phyloP scores from a whole-genome alignment of 31 red algal species.

The Porphyra umbilicalis region DNA sequence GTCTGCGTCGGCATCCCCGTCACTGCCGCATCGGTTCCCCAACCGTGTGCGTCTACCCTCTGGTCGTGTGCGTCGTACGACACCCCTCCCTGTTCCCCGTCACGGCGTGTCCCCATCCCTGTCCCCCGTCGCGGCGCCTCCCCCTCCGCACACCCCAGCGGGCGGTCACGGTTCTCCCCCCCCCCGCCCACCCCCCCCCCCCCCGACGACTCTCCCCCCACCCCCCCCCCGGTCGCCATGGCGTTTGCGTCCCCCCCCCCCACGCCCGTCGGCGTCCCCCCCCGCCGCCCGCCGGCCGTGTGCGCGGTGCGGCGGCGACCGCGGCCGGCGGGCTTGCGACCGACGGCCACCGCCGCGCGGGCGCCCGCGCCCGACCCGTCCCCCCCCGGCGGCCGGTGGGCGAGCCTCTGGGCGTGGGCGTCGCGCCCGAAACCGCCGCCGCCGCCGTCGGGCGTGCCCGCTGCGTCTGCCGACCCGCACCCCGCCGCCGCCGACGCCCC shows the following conservation, averaged over 20 bases:
- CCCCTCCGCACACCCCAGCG: too few species aligned
- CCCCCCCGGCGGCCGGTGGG: not conserved
- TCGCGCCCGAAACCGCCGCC: not conserved
- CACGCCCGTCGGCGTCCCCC: not conserved
- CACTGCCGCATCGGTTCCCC: too few species aligned
- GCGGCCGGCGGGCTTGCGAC: not conserved
- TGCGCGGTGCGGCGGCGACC: not conserved
- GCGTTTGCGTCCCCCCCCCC: not conserved
- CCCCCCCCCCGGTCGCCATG: not conserved
- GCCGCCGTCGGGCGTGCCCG: not conserved
- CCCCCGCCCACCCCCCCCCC: too few species aligned
- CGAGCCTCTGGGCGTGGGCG: not conserved
- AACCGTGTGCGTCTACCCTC: too few species aligned
- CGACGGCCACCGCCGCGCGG: not conserved
- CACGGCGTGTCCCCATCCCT: not conserved
- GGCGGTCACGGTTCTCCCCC: too few species aligned
- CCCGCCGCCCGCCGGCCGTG: not conserved
- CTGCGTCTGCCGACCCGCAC: not conserved
- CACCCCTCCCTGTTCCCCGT: not conserved
- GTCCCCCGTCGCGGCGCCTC: not conserved
- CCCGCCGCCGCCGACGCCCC: too few species aligned
- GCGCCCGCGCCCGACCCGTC: not conserved
- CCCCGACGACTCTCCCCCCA: too few species aligned
- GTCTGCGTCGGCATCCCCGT: too few species aligned
- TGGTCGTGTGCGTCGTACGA: too few species aligned